These are phyloP conservation scores for Spencermartinsiella ligniputridi DNA, from an alignment of 1,139 yeast species.

Conservation along the genomic window DNA sequence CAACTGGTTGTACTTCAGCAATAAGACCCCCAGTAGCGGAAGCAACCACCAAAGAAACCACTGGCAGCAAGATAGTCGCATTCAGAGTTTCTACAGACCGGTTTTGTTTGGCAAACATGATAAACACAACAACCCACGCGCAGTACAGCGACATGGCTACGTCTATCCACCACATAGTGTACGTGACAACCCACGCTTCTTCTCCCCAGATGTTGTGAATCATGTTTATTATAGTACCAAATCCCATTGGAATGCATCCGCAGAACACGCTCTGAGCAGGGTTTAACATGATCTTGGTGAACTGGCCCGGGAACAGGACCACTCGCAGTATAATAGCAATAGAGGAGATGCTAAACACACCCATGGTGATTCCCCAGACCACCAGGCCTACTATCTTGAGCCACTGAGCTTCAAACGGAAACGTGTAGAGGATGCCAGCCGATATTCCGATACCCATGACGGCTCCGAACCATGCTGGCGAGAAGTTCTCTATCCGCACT, in stretches of 20 bases:
- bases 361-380: constrained; percentile 50
- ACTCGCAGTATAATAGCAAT: constrained; percentile 40
- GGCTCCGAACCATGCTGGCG: constrained; percentile 51
- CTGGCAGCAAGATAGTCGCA: constrained; percentile 57
- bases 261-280: constrained; percentile 53
- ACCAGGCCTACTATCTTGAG: constrained; percentile 52
- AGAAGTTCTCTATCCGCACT: constrained; percentile 9
- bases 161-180: constrained; percentile 68
- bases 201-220: constrained; percentile 36
- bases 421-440: constrained; percentile 52
- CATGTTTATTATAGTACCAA: constrained; percentile 58
- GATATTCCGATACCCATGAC: constrained; percentile 87
- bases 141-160: constrained; percentile 49
- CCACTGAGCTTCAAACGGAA: constrained; percentile 65
- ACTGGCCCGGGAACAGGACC: constrained; percentile 35
- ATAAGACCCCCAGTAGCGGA: constrained; percentile 63
- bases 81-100: constrained; percentile 31
- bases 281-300: constrained; percentile 40
- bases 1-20: constrained; percentile 40
- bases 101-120: constrained; percentile 39
- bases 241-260: constrained; percentile 81
- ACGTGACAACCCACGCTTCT: constrained; percentile 33
- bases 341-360: constrained; percentile 43
- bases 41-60: constrained; percentile 72
- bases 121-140: constrained; percentile 52